phyloP scores from a whole-genome alignment of 2,329 filamentous ascomycete species.

The Botryosphaeria dothidea region DNA sequence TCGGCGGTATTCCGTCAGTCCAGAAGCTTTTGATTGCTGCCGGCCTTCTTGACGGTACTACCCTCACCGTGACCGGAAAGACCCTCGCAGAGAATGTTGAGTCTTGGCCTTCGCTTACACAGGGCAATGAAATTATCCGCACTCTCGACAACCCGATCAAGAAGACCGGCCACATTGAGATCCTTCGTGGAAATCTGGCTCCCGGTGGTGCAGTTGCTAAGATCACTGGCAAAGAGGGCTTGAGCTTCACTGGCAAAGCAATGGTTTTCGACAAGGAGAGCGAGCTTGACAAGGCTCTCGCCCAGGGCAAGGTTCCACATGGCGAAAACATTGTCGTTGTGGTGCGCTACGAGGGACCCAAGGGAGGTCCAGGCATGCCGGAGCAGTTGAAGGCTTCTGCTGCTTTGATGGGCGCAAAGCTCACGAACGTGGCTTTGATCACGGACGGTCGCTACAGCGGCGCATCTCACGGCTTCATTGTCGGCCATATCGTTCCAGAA shows the following conservation, averaged over 20 bases:
- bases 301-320: constrained; percentile 67
- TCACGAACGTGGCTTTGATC: constrained; percentile 85
- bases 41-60: constrained; percentile 72
- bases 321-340: constrained; percentile 85
- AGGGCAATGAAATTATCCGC: constrained; percentile 80
- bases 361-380: constrained; percentile 93
- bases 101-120: constrained; percentile 73
- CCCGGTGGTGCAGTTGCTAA: constrained; percentile 91
- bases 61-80: constrained; percentile 80
- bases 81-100: constrained; percentile 81
- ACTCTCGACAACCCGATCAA: constrained; percentile 84
- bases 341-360: constrained; percentile 91
- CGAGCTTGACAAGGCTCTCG: constrained; percentile 73
- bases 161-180: constrained; percentile 80
- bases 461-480: constrained; percentile 88
- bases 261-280: constrained; percentile 86
- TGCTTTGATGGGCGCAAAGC: constrained; percentile 87
- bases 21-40: constrained; percentile 82
- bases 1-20: constrained; percentile 82
- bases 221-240: constrained; percentile 93
- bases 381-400: constrained; percentile 88
- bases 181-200: constrained; percentile 83
- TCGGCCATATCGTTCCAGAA: constrained; percentile 90
- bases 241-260: constrained; percentile 76
- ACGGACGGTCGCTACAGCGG: constrained; percentile 91